Conservation (phyloP, 306 rosid species). For the Sphenostylis stenocarpa region DNA sequence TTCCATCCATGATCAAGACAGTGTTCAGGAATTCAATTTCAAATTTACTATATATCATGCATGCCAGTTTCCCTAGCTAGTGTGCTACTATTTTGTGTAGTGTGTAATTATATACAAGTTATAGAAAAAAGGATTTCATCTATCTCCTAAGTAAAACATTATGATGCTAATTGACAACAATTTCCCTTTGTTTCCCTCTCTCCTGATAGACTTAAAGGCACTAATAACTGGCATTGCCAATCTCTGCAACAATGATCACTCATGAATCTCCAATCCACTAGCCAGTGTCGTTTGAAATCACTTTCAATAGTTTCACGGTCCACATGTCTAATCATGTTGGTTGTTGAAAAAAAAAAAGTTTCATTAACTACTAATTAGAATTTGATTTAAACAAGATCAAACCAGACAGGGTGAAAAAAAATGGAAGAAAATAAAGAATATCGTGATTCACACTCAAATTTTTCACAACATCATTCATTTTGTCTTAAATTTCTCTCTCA, state of each 20-base stretch:
- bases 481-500: not conserved
- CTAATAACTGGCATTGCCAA: constrained; percentile 12
- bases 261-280: constrained; percentile 33
- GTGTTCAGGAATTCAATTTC: not conserved
- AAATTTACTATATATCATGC: constrained; percentile 31
- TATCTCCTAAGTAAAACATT: not conserved
- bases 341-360: constrained; percentile 68
- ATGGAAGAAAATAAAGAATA: not conserved
- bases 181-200: constrained; percentile 9
- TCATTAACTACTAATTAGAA: constrained; percentile 50
- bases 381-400: constrained; percentile 48
- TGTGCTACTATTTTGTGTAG: not conserved
- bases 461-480: not conserved
- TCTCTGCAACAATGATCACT: constrained; percentile 33
- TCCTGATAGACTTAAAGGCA: constrained; percentile 14
- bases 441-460: not conserved
- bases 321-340: constrained; percentile 91
- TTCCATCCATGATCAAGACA: not conserved
- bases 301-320: constrained; percentile 54
- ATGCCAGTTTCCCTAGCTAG: not conserved
- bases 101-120: constrained; percentile 17
- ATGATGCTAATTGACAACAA: constrained; percentile 24
- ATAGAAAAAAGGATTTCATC: not conserved
- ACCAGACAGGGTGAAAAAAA: not conserved
- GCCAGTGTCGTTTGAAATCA: constrained; percentile 41